Base-by-base conservation (phyloP, 1,284 basidiomycete genomes). In the Cutaneotrichosporon dermatis region DNA sequence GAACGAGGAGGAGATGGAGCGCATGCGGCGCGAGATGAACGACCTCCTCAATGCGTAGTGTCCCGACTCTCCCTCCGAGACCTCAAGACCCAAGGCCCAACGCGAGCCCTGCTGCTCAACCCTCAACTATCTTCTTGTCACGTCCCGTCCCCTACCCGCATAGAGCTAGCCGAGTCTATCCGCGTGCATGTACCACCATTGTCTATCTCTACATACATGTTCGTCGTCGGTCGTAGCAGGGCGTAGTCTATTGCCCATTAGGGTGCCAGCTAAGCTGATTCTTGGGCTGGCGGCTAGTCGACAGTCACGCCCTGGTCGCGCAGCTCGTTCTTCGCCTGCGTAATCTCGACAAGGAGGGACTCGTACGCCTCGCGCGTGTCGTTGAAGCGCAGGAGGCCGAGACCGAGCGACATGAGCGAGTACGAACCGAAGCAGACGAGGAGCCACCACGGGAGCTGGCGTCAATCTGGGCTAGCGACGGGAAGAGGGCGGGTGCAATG, bases 21-120 rank as follows among this genome's bases (percentile, higher is more conserved):
- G 87, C 66, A 93, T 93, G 79, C 86, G 89, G 70, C 84, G 88
- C 68, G 87, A 94, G 74, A 82, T 94, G 67, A 86, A 89, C 61
- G 91, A 90, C 54, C 79, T 94, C 48, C 81, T 95, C 68, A 92
- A 88, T n/a, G n/a, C n/a, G n/a, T n/a, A n/a, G n/a, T n/a, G n/a
- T n/a, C n/a, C n/a, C n/a, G n/a, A n/a, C n/a, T n/a, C n/a, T n/a
- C n/a, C n/a, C n/a, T n/a, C n/a, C n/a, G n/a, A n/a, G n/a, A n/a
- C n/a, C n/a, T n/a, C n/a, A n/a, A n/a, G n/a, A n/a, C n/a, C n/a
- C n/a, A n/a, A n/a, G n/a, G n/a, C n/a, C n/a, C n/a, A n/a, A n/a
- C n/a, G n/a, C n/a, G n/a, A n/a, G n/a, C n/a, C n/a, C n/a, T n/a
- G n/a, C n/a, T n/a, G n/a, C n/a, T n/a, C n/a, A n/a, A n/a, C n/a